phyloP scores from a whole-genome alignment of 73 alveolate species.

The Urostyla sp. region DNA sequence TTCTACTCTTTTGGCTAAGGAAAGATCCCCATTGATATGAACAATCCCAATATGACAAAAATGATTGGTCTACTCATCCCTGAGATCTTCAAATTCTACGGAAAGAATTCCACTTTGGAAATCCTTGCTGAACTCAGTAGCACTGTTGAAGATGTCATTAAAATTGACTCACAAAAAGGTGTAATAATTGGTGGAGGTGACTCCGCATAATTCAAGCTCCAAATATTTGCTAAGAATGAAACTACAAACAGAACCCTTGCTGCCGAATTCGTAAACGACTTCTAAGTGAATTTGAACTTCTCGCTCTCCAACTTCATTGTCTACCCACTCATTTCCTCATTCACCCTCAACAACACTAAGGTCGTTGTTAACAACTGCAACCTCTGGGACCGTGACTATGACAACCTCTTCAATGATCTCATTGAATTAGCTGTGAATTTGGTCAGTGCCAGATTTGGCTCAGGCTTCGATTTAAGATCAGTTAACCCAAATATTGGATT shows the following conservation, averaged over 20 bases:
- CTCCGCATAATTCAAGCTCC: background rate
- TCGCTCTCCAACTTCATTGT: slow-evolving; percentile 26
- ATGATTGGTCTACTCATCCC: background rate
- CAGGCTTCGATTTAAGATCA: slow-evolving; percentile 30
- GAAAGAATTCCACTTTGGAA: background rate
- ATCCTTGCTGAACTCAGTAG: background rate
- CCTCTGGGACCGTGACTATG: slow-evolving; percentile 21
- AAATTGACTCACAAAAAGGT: slow-evolving; percentile 16
- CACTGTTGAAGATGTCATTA: slow-evolving; percentile 4
- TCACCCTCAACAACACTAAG: background rate
- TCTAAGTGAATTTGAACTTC: slow-evolving; percentile 13
- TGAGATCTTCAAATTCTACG: slow-evolving; percentile 25
- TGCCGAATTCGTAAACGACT: slow-evolving; percentile 26
- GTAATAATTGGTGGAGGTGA: slow-evolving; percentile 20
- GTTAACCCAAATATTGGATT: slow-evolving; percentile 28
- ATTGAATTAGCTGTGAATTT: background rate
- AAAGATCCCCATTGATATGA: background rate
- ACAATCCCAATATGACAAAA: background rate
- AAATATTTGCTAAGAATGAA: slow-evolving; percentile 16
- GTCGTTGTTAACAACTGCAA: slow-evolving; percentile 19
- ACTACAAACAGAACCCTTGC: slow-evolving; percentile 26
- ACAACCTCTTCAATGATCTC: background rate
- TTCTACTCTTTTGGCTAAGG: slow-evolving; percentile 23
- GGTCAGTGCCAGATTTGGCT: slow-evolving; percentile 4
- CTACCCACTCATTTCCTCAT: slow-evolving; percentile 11